Evolutionary conservation across 1,284 basidiomycete species (phyloP), one percentile per base, ranked within the genome.

Genomic region (Irpex sp.): DNA sequence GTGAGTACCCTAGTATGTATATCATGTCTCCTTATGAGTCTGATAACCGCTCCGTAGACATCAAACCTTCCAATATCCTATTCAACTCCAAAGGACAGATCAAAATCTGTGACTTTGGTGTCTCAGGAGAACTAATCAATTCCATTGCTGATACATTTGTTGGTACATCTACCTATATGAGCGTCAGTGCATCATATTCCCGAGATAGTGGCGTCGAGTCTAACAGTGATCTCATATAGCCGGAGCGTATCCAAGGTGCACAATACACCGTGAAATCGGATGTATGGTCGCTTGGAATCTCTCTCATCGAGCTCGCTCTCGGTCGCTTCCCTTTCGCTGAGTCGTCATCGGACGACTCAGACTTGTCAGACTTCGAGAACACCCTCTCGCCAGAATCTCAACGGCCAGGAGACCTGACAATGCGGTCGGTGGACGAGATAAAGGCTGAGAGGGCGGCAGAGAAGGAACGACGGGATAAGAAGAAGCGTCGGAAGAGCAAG

Each of bases 61-160:
- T 99, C 81, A 99, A 99, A 77, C 97, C 97, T 1, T 97, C 95
- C 53, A 99, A 99, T 73, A 97, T 99, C 63, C 84, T 99, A 15
- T 93, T 88, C 78, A 98, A 98, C 73, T 94, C 94, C 9, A 81
- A 86, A 51, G 97, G 97, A 1, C 88, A 97, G 71, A 96, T 99
- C 82, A 99, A 99, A 77, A 92, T 99, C 56, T 98, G 96, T 72
- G 97, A 99, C 77, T 99, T 99, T 76, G 97, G 97, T 55, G 97
- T 99, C 6, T 97, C 95, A 0, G 97, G 97, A 17, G 97, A 99
- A 76, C 85, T 99, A 66, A 97, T 98, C 80, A 98, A 99, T 78
- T 96, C 93, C 1, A 97, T 99, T 66, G 97, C 97, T 13, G 94
- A 98, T 76, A 99, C 97, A 0, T 99, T 99, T 74, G 97, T 99